Evolutionary conservation across 768 basidiomycete genomes (phyloP).

Genomic region (Tephrocybe sp.): DNA sequence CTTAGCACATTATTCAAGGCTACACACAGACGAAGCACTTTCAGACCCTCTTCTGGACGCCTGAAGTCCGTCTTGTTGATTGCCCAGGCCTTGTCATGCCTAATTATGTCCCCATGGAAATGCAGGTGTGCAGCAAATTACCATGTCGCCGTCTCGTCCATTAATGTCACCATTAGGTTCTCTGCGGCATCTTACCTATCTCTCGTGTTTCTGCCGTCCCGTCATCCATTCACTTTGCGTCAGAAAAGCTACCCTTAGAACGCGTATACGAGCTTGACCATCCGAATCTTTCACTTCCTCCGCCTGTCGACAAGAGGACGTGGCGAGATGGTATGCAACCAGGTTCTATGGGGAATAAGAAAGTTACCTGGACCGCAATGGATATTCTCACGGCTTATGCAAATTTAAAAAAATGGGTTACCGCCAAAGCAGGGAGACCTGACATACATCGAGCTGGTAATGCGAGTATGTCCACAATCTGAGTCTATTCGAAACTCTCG

Average conservation of each 20-base stretch:
- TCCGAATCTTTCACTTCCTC: conserved; percentile 37
- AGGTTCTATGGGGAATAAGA: conserved; percentile 18
- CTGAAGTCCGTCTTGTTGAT: conserved; percentile 86
- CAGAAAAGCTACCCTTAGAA: conserved; percentile 77
- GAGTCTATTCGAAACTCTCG: neutral
- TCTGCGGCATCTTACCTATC: conserved; percentile 74
- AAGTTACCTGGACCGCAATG: conserved; percentile 75
- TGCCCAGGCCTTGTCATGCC: conserved; percentile 97
- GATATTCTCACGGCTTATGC: conserved; percentile 83
- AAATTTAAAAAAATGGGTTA: conserved; percentile 76
- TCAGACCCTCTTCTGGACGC: conserved; percentile 90
- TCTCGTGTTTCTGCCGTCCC: conserved; percentile 83
- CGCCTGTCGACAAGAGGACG: conserved; percentile 68
- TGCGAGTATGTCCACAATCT: conserved; percentile 62
- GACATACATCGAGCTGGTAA: conserved; percentile 91
- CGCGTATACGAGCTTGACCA: conserved; percentile 59
- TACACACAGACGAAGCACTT: conserved; percentile 83
- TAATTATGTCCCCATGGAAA: conserved; percentile 76
- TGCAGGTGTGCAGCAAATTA: conserved; percentile 72
- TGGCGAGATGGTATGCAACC: conserved; percentile 60
- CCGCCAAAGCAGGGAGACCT: conserved; percentile 87
- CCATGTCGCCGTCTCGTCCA: too few relatives aligned
- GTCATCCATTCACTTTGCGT: conserved; percentile 74
- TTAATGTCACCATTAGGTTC: conserved; percentile 43
- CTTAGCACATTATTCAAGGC: neutral